A percentile compares a stretch with the other conserved stretches of the same genome.
These are phyloP conservation scores for Blastocystis sp. DNA, from an alignment of 352 stramenopile species.

Conservation along the genomic window DNA sequence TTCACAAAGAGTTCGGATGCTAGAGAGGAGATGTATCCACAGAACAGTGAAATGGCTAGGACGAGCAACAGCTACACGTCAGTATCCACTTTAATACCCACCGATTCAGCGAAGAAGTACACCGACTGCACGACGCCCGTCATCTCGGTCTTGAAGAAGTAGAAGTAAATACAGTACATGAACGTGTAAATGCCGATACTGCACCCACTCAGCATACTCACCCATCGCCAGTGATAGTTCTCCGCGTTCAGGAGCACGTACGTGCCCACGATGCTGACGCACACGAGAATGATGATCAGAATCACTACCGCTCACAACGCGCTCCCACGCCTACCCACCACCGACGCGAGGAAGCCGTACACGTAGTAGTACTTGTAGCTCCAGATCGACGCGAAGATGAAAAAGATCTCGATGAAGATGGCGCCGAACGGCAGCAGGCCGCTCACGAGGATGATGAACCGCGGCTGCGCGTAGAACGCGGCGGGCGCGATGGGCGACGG, in stretches of 20 bases:
- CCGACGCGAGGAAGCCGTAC: constrained; percentile 88
- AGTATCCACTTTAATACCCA: constrained; percentile 87
- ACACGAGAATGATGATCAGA: constrained; percentile 94
- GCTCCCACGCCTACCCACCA: background rate
- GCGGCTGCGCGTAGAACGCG: constrained; percentile 82
- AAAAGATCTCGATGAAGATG: constrained; percentile 99
- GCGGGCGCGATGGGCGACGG: constrained; percentile 83
- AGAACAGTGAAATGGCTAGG: constrained; percentile 78
- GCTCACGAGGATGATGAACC: constrained; percentile 89
- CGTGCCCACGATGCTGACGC: constrained; percentile 96
- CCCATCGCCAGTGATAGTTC: constrained; percentile 99
- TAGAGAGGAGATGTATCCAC: constrained; percentile 78
- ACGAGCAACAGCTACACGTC: constrained; percentile 89
- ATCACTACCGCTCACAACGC: constrained; percentile 87
- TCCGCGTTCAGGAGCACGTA: constrained; percentile 98
- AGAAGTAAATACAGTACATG: constrained; percentile 98
- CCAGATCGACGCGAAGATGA: constrained; percentile 99
- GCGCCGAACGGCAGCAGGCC: constrained; percentile 96
- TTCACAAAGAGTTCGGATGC: constrained; percentile 90
- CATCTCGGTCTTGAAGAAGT: constrained; percentile 99
- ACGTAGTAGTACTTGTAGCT: constrained; percentile 99
- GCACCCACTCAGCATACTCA: constrained; percentile 89
- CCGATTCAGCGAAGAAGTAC: constrained; percentile 99
- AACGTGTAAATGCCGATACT: constrained; percentile 96
- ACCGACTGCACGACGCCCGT: constrained; percentile 94